Base-by-base conservation (phyloP, 2,329 filamentous ascomycete genomes). In the Beauveria caledonica region DNA sequence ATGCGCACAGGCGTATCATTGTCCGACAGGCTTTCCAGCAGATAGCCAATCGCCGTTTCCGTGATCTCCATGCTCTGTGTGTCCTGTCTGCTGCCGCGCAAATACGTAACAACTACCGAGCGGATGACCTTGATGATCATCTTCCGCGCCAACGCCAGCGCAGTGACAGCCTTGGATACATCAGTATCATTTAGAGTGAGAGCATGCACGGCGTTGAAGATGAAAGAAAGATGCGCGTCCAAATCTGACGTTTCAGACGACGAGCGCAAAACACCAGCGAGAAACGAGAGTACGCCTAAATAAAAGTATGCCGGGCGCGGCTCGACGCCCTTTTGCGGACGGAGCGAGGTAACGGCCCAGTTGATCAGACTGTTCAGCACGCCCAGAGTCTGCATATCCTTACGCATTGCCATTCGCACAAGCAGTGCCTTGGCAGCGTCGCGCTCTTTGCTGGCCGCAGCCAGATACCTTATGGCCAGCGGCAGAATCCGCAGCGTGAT, bases 1-100 rank as follows among this genome's bases (percentile, higher is more conserved):
- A 96, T 84, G 42, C 94, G 82, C 13, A 99, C 92, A 0, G 92
- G 91, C 0, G 92, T 97, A 68, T 97, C 92, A 62, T 90, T 89
- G 71, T 99, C 94, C 2, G 86, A 86, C 1, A 97, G 77, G 13
- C 83, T 81, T 62, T 90, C 87, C 3, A 99, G 80, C 3, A 97
- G 80, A 67, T 89, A 86, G 58, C 92, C 89, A 66, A 99, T 91
- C 5, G 89, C 84, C 33, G 87, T 86, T 74, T 97, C 93, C 17
- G 96, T 72, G 70, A 88, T 78, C 59, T 82, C 81, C 4, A 76
- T 78, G 56, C 75, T 75, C 13, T 68, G 66, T 69, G 73, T 70
- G 27, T 74, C 74, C 53, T 74, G 74, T 5, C 71, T 66, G 17
- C 77, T 72, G 63, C 78, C 80, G 19, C 84, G 79, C 21, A 93